Conservation (phyloP, 305 asterid species). For the Fraxinus sp. region DNA sequence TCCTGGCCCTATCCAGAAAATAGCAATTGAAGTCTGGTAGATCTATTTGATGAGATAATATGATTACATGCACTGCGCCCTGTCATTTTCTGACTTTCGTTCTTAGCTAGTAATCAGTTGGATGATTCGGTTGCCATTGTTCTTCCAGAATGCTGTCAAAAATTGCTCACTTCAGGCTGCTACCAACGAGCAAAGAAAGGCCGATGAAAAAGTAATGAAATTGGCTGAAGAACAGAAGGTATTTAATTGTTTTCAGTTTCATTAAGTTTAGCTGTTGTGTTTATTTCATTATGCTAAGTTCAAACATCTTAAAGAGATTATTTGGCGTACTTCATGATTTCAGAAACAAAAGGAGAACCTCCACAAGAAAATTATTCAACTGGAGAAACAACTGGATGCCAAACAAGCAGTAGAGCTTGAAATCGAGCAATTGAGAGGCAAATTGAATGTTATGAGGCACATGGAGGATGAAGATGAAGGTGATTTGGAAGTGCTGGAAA, state of each 20-base stretch:
- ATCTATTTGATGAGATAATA: constrained; percentile 12
- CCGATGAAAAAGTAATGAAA: constrained; percentile 64
- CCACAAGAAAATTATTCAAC: constrained; percentile 56
- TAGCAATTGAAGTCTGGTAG: not conserved
- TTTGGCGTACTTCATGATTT: constrained; percentile 28
- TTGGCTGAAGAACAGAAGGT: constrained; percentile 91
- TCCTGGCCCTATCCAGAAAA: not conserved
- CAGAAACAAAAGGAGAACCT: constrained; percentile 88
- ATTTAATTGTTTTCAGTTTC: constrained; percentile 22
- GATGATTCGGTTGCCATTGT: constrained; percentile 10
- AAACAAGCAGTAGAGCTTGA: constrained; percentile 81
- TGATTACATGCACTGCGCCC: constrained; percentile 9
- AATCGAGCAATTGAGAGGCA: constrained; percentile 72
- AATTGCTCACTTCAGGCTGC: constrained; percentile 67
- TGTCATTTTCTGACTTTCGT: not conserved
- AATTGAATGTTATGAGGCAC: constrained; percentile 68
- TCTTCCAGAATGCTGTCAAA: constrained; percentile 64
- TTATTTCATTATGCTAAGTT: constrained; percentile 25
- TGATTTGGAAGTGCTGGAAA: constrained; percentile 54
- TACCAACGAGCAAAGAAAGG: constrained; percentile 67
- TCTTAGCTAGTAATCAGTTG: constrained; percentile 3
- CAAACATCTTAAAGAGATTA: constrained; percentile 11
- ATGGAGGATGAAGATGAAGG: constrained; percentile 53
- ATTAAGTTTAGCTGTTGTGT: constrained; percentile 10
- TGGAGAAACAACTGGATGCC: constrained; percentile 75